Conservation (phyloP, 2,329 filamentous ascomycete genomes). For the Aspergillaceae sp. region DNA sequence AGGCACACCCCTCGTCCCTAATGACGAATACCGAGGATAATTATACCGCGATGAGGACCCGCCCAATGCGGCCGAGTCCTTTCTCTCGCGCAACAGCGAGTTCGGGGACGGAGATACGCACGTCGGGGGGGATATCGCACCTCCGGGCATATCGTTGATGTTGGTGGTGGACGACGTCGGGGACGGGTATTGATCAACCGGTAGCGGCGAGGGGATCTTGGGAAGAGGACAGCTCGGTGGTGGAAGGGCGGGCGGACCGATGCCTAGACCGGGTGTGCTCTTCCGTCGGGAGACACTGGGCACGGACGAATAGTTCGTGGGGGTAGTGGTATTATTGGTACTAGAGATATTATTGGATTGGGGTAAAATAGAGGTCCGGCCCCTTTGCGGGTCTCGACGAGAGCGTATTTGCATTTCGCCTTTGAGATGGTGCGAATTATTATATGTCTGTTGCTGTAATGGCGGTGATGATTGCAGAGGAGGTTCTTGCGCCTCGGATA, state of each 20-base stretch:
- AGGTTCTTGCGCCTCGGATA: constrained; percentile 4
- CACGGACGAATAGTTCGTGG: constrained; percentile 1
- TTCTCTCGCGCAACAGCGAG: neutral
- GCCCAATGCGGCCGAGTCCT: neutral
- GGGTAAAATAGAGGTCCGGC: constrained; percentile 9
- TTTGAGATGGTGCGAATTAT: constrained; percentile 2
- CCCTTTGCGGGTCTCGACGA: constrained; percentile 7
- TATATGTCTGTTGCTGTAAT: constrained; percentile 1
- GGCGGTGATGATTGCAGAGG: constrained; percentile 1
- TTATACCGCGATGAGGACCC: neutral
- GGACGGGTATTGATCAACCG: constrained; percentile 1
- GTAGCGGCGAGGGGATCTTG: constrained; percentile 19
- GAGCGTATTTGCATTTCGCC: neutral
- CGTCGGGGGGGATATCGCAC: too few species aligned
- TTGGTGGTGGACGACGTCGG: too few species aligned
- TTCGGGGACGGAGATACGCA: too few species aligned
- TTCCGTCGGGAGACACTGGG: constrained; percentile 21
- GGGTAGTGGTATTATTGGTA: neutral
- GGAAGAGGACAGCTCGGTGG: constrained; percentile 28
- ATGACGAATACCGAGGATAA: neutral
- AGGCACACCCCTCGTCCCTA: neutral
- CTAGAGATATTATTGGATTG: neutral
- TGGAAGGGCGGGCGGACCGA: constrained; percentile 23
- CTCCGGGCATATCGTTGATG: too few species aligned
- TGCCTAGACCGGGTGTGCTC: constrained; percentile 23